Conservation (phyloP, 1,284 basidiomycete species). For the Boletus semigastroideus region DNA sequence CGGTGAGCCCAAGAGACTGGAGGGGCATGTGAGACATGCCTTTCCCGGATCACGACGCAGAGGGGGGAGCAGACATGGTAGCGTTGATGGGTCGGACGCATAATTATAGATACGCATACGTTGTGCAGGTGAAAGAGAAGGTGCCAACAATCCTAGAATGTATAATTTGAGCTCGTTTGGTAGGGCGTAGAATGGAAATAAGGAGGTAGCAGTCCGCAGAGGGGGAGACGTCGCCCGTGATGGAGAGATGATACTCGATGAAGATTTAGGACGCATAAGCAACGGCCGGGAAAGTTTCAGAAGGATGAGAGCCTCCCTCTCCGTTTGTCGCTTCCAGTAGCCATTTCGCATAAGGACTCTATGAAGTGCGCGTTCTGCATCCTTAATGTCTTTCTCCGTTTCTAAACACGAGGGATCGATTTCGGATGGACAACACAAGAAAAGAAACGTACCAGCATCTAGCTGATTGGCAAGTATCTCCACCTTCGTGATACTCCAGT, state of each 20-base stretch:
- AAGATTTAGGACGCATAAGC: conserved; percentile 38
- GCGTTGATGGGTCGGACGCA: conserved; percentile 51
- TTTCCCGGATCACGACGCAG: conserved; percentile 22
- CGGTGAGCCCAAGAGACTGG: conserved; percentile 26
- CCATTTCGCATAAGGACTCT: conserved; percentile 48
- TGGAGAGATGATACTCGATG: conserved; percentile 3
- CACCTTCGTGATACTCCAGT: conserved; percentile 49
- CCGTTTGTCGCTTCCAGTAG: conserved; percentile 44
- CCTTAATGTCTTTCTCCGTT: conserved; percentile 35
- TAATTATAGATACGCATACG: conserved; percentile 55
- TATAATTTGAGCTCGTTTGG: conserved; percentile 61
- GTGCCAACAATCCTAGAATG: conserved; percentile 58
- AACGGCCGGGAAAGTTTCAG: conserved; percentile 51
- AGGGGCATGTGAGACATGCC: conserved; percentile 37
- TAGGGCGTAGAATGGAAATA: conserved; percentile 44
- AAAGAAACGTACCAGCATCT: conserved; percentile 10
- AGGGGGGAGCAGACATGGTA: conserved; percentile 48
- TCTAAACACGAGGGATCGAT: conserved; percentile 15
- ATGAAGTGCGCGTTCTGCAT: conserved; percentile 39
- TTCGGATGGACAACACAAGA: neutral
- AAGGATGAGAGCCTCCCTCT: conserved; percentile 51
- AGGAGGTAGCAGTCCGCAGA: conserved; percentile 20
- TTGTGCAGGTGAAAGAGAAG: conserved; percentile 56
- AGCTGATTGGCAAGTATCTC: conserved; percentile 54
- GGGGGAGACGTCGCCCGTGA: conserved; percentile 15